Conservation (phyloP, 306 rosid species). For the Myrica gale region DNA sequence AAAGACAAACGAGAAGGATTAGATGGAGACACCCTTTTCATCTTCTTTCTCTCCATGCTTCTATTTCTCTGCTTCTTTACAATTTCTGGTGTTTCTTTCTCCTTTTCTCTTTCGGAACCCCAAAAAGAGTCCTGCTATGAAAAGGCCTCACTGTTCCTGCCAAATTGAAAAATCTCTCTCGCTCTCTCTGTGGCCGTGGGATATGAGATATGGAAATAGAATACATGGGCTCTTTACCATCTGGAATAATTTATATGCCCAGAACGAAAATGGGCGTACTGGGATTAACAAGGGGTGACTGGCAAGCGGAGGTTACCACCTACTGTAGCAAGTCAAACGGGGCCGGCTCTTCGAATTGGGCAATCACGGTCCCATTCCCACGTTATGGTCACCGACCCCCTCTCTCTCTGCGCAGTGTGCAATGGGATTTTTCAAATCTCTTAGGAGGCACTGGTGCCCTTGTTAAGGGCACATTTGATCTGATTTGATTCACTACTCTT, state of each 20-base stretch:
- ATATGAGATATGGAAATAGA: constrained; percentile 13
- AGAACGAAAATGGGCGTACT: constrained; percentile 27
- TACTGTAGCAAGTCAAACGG: constrained; percentile 62
- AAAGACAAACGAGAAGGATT: constrained; percentile 39
- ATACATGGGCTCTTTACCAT: constrained; percentile 14
- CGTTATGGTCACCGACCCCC: constrained; percentile 60
- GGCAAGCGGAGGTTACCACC: constrained; percentile 65
- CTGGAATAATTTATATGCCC: constrained; percentile 23
- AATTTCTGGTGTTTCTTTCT: constrained; percentile 27
- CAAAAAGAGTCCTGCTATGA: constrained; percentile 37
- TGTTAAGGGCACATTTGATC: constrained; percentile 24
- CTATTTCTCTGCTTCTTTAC: constrained; percentile 46
- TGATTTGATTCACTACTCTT: constrained; percentile 32
- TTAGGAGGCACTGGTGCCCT: not conserved
- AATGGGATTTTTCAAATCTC: constrained; percentile 9
- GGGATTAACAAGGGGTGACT: constrained; percentile 46
- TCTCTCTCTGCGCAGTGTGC: constrained; percentile 14
- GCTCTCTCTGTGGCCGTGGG: not conserved
- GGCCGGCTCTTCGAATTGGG: constrained; percentile 40
- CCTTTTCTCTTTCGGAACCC: constrained; percentile 28
- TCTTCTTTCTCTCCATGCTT: constrained; percentile 34
- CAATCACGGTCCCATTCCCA: constrained; percentile 52
- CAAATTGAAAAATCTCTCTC: constrained; percentile 35
- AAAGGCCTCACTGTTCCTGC: constrained; percentile 51
- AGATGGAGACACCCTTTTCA: constrained; percentile 35